Conservation (phyloP, 805 yeast species). For the Ogataea trehalophila region DNA sequence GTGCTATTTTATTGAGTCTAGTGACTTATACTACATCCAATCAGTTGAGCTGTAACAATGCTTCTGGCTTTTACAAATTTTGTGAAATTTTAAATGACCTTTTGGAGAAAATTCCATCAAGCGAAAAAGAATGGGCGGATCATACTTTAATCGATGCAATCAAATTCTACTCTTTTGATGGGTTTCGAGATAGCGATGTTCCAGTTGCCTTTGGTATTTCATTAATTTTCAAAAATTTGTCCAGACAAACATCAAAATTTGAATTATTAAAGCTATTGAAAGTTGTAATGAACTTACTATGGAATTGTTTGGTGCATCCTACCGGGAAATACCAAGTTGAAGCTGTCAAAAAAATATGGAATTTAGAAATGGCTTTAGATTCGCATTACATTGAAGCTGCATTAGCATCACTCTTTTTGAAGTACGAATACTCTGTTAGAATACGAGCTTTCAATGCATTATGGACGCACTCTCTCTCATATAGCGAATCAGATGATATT, state of each 20-base stretch:
- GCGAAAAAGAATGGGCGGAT: slow-evolving; percentile 29
- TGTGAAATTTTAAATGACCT: slow-evolving; percentile 33
- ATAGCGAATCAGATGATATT: slow-evolving; percentile 44
- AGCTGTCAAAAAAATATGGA: slow-evolving; percentile 59
- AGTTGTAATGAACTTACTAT: slow-evolving; percentile 41
- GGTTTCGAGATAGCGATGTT: slow-evolving; percentile 11
- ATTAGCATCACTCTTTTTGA: slow-evolving; percentile 49
- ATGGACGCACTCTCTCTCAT: slow-evolving; percentile 66
- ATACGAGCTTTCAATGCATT: slow-evolving; percentile 55
- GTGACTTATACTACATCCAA: slow-evolving; percentile 21
- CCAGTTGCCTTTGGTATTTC: slow-evolving; percentile 40
- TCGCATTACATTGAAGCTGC: slow-evolving; percentile 68
- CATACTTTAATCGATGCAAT: slow-evolving; percentile 24
- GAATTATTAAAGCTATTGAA: slow-evolving; percentile 38
- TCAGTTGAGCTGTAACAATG: slow-evolving; percentile 10
- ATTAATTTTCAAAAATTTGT: slow-evolving; percentile 35
- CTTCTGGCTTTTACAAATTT: slow-evolving; percentile 26
- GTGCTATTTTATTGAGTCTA: slow-evolving; percentile 34
- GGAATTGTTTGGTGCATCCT: slow-evolving; percentile 47
- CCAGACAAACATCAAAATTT: slow-evolving; percentile 25
- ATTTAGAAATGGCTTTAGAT: slow-evolving; percentile 50
- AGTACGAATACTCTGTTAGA: slow-evolving; percentile 35
- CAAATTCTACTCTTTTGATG: slow-evolving; percentile 15
- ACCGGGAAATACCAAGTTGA: slow-evolving; percentile 64
- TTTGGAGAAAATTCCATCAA: slow-evolving; percentile 42